These are phyloP conservation scores for Leishmania lainsoni DNA, from an alignment of 208 protist genomes.

Conservation along the genomic window DNA sequence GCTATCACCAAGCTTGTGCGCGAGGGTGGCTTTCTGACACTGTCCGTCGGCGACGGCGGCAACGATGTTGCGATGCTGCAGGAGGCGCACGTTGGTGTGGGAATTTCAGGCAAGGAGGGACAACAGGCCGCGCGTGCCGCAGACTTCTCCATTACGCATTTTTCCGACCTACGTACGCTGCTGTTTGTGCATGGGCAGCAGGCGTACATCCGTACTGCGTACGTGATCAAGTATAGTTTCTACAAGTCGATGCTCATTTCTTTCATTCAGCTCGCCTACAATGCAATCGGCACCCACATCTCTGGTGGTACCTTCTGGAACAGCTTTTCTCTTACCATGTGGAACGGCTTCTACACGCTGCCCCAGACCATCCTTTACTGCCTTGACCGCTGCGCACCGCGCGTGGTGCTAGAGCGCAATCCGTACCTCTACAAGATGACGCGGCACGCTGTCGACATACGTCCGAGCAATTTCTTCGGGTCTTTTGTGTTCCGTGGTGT, in stretches of 20 bases:
- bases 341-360: conserved; percentile 93
- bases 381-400: conserved; percentile 85
- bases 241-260: conserved; percentile 97
- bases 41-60: conserved; percentile 96
- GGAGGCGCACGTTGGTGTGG: conserved; percentile 92
- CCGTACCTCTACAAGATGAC: conserved; percentile 83
- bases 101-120: conserved; percentile 93
- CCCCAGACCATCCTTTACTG: conserved; percentile 90
- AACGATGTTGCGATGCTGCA: conserved; percentile 97
- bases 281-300: conserved; percentile 58
- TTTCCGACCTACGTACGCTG: conserved; percentile 91
- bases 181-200: conserved; percentile 96
- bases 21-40: conserved; percentile 60
- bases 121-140: conserved; percentile 92
- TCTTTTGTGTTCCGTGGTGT: conserved; percentile 73
- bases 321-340: conserved; percentile 85
- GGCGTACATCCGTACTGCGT: conserved; percentile 90
- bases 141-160: conserved; percentile 94
- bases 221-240: conserved; percentile 97
- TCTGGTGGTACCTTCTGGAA: conserved; percentile 93
- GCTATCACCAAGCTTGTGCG: conserved; percentile 82
- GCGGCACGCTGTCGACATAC: conserved; percentile 55
- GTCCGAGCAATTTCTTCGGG: conserved; percentile 65
- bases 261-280: conserved; percentile 93
- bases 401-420: conserved; percentile 67